phyloP scores from a whole-genome alignment of 257 asterid genomes.

The Primulina eburnea region DNA sequence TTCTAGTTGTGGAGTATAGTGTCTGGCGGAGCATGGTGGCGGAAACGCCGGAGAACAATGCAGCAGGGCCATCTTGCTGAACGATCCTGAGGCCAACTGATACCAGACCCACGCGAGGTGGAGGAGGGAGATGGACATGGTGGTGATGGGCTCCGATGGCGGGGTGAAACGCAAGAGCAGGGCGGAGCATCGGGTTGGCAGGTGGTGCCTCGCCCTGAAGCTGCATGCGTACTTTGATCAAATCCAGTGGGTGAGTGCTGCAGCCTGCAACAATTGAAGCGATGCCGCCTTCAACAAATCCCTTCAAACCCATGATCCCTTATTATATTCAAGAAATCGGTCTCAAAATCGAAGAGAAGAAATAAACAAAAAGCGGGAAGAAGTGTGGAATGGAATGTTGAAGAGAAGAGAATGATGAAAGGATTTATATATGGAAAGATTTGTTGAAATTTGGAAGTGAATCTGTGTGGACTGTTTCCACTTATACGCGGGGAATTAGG shows the following conservation, averaged over 20 bases:
- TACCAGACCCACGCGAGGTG: slow-evolving; percentile 62
- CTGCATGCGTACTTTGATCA: slow-evolving; percentile 86
- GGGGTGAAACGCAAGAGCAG: slow-evolving; percentile 55
- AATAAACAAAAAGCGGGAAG: background rate
- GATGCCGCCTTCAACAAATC: slow-evolving; percentile 90
- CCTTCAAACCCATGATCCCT: slow-evolving; percentile 63
- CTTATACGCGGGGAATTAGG: background rate
- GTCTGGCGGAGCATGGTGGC: slow-evolving; percentile 95
- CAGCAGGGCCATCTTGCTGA: slow-evolving; percentile 67
- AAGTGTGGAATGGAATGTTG: background rate
- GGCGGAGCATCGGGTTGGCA: slow-evolving; percentile 38
- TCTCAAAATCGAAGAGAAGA: too few species aligned
- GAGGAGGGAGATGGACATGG: slow-evolving; percentile 32
- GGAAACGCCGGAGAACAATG: slow-evolving; percentile 85
- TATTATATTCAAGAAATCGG: too few species aligned
- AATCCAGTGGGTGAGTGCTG: slow-evolving; percentile 76
- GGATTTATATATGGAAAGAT: background rate
- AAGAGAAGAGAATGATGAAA: background rate
- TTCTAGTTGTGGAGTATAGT: slow-evolving; percentile 81
- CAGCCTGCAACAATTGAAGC: slow-evolving; percentile 91
- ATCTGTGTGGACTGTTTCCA: background rate
- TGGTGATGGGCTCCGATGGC: slow-evolving; percentile 18
- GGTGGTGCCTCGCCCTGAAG: slow-evolving; percentile 58
- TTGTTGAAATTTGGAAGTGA: too few species aligned
- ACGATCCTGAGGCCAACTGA: slow-evolving; percentile 61